Percentiles rank a stretch among this genome's conserved stretches.
Conservation (phyloP, 768 basidiomycete genomes). For the Mrakia blollopis region DNA sequence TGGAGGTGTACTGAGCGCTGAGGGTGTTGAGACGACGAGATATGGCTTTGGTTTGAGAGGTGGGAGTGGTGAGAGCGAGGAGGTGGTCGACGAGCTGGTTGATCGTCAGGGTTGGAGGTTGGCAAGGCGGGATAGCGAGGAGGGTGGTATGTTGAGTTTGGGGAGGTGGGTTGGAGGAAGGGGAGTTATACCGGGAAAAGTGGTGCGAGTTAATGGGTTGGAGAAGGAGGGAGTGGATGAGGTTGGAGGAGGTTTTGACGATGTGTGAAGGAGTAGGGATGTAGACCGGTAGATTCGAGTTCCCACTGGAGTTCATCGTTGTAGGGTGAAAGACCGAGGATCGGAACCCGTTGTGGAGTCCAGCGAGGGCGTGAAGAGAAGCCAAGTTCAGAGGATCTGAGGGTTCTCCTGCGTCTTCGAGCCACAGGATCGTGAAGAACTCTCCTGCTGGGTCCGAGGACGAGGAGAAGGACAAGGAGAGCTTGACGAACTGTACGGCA, state of each 20-base stretch:
- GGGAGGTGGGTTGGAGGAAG: background rate
- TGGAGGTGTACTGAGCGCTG: background rate
- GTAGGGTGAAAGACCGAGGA: background rate
- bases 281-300: background rate
- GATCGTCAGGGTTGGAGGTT: background rate
- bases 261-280: background rate
- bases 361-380: background rate
- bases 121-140: background rate
- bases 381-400: background rate
- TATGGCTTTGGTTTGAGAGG: background rate
- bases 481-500: constrained; percentile 1
- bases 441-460: background rate
- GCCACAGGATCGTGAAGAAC: constrained; percentile 8
- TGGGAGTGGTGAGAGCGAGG: background rate
- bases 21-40: background rate
- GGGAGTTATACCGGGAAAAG: background rate
- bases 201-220: background rate
- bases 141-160: background rate
- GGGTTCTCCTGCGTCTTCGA: background rate
- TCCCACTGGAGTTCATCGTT: background rate
- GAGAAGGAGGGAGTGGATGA: background rate
- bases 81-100: constrained; percentile 10
- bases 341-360: background rate
- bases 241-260: background rate
- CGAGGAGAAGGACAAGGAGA: background rate